Evolutionary conservation across 768 basidiomycete genomes (phyloP).

Genomic region (Pilatotrama ljubarskyi): DNA sequence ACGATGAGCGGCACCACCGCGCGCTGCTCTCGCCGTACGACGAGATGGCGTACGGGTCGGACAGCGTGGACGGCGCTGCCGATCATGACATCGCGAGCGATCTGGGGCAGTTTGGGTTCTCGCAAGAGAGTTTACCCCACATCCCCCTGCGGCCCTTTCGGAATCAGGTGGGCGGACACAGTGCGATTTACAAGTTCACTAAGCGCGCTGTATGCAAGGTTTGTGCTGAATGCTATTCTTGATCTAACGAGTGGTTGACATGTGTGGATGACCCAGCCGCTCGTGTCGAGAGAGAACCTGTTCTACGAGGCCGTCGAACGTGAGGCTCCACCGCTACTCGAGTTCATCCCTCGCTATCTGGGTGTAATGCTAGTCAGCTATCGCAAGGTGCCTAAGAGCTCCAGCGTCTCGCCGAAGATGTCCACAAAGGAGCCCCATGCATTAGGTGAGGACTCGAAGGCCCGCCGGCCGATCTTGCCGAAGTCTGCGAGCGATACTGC

Average conservation of each 20-base stretch:
- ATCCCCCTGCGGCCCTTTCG: constrained; percentile 94
- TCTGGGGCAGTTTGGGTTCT: constrained; percentile 37
- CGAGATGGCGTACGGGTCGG: constrained; percentile 20
- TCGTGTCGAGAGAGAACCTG: constrained; percentile 94
- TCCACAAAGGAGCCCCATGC: constrained; percentile 21
- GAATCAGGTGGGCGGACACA: constrained; percentile 98
- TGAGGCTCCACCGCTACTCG: constrained; percentile 88
- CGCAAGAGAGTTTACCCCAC: constrained; percentile 70
- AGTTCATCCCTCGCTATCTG: constrained; percentile 95
- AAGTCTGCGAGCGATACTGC: constrained; percentile 32
- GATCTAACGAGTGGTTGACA: constrained; percentile 27
- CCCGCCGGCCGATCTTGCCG: constrained; percentile 29
- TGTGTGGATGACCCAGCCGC: constrained; percentile 57
- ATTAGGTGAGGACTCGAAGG: constrained; percentile 15
- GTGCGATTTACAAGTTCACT: constrained; percentile 96
- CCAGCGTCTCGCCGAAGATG: constrained; percentile 15
- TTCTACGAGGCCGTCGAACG: constrained; percentile 97
- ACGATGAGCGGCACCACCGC: constrained; percentile 31
- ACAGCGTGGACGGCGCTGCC: constrained; percentile 21
- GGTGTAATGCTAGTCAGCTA: constrained; percentile 99
- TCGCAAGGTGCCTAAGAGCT: constrained; percentile 57
- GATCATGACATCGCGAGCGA: constrained; percentile 41
- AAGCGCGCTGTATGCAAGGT: constrained; percentile 99
- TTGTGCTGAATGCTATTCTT: constrained; percentile 32
- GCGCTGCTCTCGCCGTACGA: constrained; percentile 23